Percentiles rank a stretch among this genome's conserved stretches.
phyloP scores from a whole-genome alignment of 352 stramenopile genomes.

The Phytophthora boehmeriae region DNA sequence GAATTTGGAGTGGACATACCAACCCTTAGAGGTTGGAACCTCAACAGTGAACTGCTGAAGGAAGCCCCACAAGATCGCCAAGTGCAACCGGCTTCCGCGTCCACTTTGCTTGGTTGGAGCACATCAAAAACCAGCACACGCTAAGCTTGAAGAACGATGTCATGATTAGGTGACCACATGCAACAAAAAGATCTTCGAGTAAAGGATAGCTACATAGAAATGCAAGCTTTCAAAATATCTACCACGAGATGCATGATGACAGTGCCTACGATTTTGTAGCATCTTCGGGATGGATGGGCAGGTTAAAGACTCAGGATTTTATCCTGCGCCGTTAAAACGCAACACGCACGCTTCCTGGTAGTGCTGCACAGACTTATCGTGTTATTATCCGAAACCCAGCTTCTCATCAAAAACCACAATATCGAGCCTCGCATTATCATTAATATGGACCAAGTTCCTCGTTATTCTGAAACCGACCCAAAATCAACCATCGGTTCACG shows the following conservation, averaged over 20 bases:
- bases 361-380: conserved; percentile 1
- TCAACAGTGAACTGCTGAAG: background rate
- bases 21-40: conserved; percentile 3
- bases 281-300: conserved; percentile 3
- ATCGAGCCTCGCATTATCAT: conserved; percentile 11
- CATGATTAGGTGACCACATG: background rate
- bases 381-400: conserved; percentile 8
- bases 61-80: background rate
- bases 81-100: conserved; percentile 5
- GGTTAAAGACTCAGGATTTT: conserved; percentile 2
- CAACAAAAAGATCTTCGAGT: conserved; percentile 9
- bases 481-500: conserved; percentile 4
- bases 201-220: conserved; percentile 13
- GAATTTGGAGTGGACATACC: background rate
- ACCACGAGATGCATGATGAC: background rate
- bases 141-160: background rate
- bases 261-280: background rate
- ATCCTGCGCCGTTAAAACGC: conserved; percentile 5
- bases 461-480: conserved; percentile 13
- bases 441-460: conserved; percentile 10
- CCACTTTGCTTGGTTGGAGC: background rate
- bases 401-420: conserved; percentile 1
- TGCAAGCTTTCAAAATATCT: conserved; percentile 6
- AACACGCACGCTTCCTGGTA: conserved; percentile 1
- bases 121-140: background rate